Evolutionary conservation across 2,329 filamentous ascomycete genomes (phyloP), one percentile per base, ranked within the genome.

Genomic region (Coniochaeta sp.): DNA sequence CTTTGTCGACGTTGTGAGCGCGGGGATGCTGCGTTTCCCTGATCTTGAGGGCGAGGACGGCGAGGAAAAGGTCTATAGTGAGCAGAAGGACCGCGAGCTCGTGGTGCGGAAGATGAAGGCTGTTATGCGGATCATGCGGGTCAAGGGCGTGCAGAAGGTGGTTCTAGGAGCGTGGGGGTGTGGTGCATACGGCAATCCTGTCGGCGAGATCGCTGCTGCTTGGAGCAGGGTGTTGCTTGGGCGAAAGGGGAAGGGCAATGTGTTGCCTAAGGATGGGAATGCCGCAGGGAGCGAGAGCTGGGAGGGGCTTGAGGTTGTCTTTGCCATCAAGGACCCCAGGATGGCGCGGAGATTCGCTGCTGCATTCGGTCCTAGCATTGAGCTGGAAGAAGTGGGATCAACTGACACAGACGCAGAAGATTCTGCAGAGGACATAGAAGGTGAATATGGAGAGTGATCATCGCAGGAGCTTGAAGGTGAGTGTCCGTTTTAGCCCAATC

Each of bases 81-180:
- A 73, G 58, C 70, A 74, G 50, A 78, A 73, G 52, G 83, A 87
- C 60, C 73, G 80, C 1, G 81, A 83, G 42, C 62, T 81, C 9
- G 78, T 78, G 0, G 65, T 77, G 28, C 70, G 71, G 7, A 87
- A 87, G 71, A 87, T 89, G 78, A 75, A 75, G 28, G 77, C 75
- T 6, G 83, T 87, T 1, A 66, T 88, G 69, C 75, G 83, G 1
- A 79, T 87, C 4, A 74, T 77, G 2, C 69, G 74, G 9, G 66
- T 71, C 1, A 78, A 77, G 60, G 79, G 80, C 0, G 74, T 75
- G 4, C 74, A 71, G 40, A 78, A 73, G 59, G 65, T 88, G 0
- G 81, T 89, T 0, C 73, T 88, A 0, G 86, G 86, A 0, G 84
- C 85, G 0, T 88, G 85, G 84, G 86, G 86, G 0, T 87, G 84